These are phyloP conservation scores for Anthoceros angustus DNA, from an alignment of 225 moss, liverwort and hornwort genomes.

Conservation along the genomic window DNA sequence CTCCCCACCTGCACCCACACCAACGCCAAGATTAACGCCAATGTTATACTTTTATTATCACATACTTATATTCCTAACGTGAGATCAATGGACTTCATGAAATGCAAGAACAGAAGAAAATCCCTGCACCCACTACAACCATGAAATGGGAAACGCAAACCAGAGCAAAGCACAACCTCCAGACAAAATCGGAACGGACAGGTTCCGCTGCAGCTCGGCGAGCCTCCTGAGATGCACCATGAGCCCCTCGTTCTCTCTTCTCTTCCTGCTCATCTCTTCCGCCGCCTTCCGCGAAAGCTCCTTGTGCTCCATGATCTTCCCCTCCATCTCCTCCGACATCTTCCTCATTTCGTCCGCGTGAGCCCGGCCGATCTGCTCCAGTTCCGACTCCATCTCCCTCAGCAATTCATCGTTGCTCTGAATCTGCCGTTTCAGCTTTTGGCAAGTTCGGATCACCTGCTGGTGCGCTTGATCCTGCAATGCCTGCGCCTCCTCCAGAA, in stretches of 20 bases:
- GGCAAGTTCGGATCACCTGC: not conserved
- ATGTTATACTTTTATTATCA: no score
- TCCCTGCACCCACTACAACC: not conserved
- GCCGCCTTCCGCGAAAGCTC: not conserved
- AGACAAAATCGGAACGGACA: not conserved
- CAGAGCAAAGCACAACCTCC: not conserved
- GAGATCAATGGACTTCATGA: no score
- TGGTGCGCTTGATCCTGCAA: not conserved
- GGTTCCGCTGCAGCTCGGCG: not conserved
- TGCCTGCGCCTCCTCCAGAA: not conserved
- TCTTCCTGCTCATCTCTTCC: not conserved
- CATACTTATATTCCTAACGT: no score
- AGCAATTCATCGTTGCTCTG: not conserved
- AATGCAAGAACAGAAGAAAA: not conserved
- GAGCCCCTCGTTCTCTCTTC: not conserved
- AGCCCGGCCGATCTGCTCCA: not conserved
- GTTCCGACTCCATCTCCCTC: not conserved
- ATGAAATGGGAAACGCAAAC: not conserved
- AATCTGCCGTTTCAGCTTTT: not conserved
- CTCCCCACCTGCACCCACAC: no score
- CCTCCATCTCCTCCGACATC: not conserved
- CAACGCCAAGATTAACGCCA: no score
- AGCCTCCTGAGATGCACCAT: not conserved
- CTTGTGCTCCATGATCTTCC: not conserved
- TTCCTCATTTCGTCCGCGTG: not conserved